Evolutionary conservation across 768 basidiomycete species (phyloP), one percentile per base, ranked within the genome.

Genomic region (Mycena metata): DNA sequence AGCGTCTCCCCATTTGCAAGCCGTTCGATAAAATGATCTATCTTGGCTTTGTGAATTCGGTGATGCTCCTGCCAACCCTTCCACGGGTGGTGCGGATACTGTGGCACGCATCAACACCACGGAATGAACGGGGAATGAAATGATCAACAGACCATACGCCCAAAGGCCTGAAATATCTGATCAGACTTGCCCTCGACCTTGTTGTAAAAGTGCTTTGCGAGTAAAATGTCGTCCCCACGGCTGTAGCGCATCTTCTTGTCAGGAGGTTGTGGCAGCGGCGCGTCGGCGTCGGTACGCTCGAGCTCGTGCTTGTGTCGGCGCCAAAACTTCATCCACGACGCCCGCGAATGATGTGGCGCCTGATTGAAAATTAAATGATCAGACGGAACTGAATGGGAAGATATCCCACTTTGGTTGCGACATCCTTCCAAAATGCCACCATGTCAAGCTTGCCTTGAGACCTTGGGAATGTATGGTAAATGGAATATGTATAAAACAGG

Each of bases 271-370:
- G 93, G 93, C 15, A 92, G 80, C 1, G 91, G 91, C 13, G 89
- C 91, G 66, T 91, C 91, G 0, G 80, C 83, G n/a, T 90, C 89
- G 3, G 83, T 82, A 64, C 86, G 87, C 58, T 90, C 85, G 42
- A 94, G 80, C 72, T 96, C 94, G 72, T 96, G 94, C 72, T 93
- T 94, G 77, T 96, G 94, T 62, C 94, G 84, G 17, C 94, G 86
- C 88, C 93, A 96, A 78, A 90, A 96, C 79, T 96, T 96, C 93
- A 96, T 94, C 94, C 94, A 96, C 8, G 94, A 96, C 52, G 94
- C 94, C 42, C 93, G 90, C 26, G 94, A 95, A 75, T 96, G 94
- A 78, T 96, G 94, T 0, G 94, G 94, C 0, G 94, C 94, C 91
- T 93, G 73, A 23, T 23, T 45, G 19, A 64, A 33, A 46, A 52